Base-by-base conservation (phyloP, 768 basidiomycete genomes). In the Mycena leptocephala region DNA sequence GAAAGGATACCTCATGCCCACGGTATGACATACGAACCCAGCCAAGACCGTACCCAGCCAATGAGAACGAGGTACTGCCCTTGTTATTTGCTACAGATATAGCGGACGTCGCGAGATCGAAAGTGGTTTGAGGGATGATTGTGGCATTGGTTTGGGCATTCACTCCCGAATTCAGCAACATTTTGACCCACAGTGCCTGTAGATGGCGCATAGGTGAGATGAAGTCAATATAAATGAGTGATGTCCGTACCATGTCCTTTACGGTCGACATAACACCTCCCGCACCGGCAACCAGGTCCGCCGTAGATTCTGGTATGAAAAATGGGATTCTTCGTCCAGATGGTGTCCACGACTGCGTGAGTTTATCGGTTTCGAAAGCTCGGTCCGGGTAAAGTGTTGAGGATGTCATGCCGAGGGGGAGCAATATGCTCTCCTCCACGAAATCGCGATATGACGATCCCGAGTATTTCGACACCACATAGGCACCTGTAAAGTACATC, bases 201-300 rank as follows among this genome's bases (percentile, higher is more conserved):
- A 0, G 39, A 24, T 35, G 53, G 24, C 32, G n/a, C 24, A 14
- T 68, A 28, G 55, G 48, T 20, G 3, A 51, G 8, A n/a, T n/a
- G n/a, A n/a, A n/a, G n/a, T n/a, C n/a, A n/a, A 55, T 39, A 11
- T 9, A 14, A 9, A 7, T 46, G 39, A 18, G 32, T 33, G 7
- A 74, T 2, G 28, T 14, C 76, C 86, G 14, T 35, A 87, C 89
- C 85, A 90, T 83, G 39, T 90, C 89, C 22, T 84, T 71, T 0
- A 82, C 83, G 33, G 75, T 88, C 35, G 89, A 87, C 32, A 89
- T 87, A 24, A 90, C 51, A 1, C 88, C 89, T 1, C 87, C 88
- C 0, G 88, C 74, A 7, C 88, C 89, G 5, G 87, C 85, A 16
- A 79, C 76, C 22, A 83, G 32, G 0, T 80, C 77, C 9, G 70